These are phyloP conservation scores for Dalbergia cochinchinensis DNA, from an alignment of 306 rosid species.

Conservation along the genomic window DNA sequence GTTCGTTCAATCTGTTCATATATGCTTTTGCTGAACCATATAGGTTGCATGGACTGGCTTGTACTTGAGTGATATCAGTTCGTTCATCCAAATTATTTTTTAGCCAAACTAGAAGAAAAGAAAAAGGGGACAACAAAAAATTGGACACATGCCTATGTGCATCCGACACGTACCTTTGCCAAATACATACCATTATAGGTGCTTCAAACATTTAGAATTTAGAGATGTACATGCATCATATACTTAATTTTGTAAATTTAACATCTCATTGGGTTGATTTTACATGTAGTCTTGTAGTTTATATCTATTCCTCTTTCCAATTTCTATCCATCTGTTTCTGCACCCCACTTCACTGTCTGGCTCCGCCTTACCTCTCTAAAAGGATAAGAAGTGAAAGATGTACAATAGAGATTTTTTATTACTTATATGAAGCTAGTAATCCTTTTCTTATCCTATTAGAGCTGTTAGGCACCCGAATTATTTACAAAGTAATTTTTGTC, in stretches of 20 bases:
- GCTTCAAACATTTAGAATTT: background rate
- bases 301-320: background rate
- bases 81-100: background rate
- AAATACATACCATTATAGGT: background rate
- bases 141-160: background rate
- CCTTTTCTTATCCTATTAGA: background rate
- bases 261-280: background rate
- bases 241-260: conserved; percentile 6
- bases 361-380: background rate
- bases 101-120: background rate
- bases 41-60: background rate
- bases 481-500: conserved; percentile 1
- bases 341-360: conserved; percentile 3
- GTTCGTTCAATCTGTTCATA: conserved; percentile 49
- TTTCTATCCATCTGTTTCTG: background rate
- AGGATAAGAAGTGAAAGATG: conserved; percentile 19
- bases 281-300: background rate
- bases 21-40: background rate
- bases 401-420: background rate
- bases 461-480: background rate
- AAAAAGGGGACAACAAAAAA: no score
- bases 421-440: background rate
- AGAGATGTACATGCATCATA: background rate
- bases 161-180: background rate
- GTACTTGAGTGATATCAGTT: background rate